These are phyloP conservation scores for Skeletonema potamos DNA, from an alignment of 108 stramenopile genomes.

Conservation along the genomic window DNA sequence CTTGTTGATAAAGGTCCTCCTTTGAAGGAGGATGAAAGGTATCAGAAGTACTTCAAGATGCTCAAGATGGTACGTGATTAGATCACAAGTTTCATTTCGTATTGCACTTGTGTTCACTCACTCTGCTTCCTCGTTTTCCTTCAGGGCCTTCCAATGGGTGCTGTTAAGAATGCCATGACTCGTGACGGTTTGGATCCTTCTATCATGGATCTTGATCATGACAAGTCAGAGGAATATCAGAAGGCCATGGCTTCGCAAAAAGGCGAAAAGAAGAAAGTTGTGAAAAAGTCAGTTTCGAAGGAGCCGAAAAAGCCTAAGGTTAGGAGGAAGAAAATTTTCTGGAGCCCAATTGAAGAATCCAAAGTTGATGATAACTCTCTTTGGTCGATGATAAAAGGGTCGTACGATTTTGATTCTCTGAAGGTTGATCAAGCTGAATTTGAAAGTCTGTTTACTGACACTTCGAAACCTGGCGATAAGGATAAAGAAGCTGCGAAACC, in stretches of 20 bases:
- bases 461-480: constrained; percentile 67
- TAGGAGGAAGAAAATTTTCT: constrained; percentile 87
- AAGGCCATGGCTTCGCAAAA: constrained; percentile 36
- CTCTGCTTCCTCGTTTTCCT: not conserved
- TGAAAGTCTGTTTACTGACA: constrained; percentile 87
- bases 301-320: constrained; percentile 61
- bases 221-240: constrained; percentile 60
- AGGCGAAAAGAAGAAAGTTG: constrained; percentile 35
- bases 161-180: constrained; percentile 64
- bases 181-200: constrained; percentile 66
- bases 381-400: constrained; percentile 81
- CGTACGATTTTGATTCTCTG: constrained; percentile 61
- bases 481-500: constrained; percentile 47
- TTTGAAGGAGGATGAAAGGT: constrained; percentile 66
- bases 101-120: not conserved
- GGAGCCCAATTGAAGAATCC: constrained; percentile 83
- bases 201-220: constrained; percentile 78
- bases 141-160: constrained; percentile 67
- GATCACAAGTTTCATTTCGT: not conserved
- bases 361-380: constrained; percentile 83
- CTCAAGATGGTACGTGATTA: constrained; percentile 29
- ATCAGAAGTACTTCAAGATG: constrained; percentile 79
- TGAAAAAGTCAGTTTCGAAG: constrained; percentile 11
- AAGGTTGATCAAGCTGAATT: constrained; percentile 86
- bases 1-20: constrained; percentile 36